Evolutionary conservation across 495 filamentous ascomycete genomes (phyloP).

Genomic region (Xylaria acuta): DNA sequence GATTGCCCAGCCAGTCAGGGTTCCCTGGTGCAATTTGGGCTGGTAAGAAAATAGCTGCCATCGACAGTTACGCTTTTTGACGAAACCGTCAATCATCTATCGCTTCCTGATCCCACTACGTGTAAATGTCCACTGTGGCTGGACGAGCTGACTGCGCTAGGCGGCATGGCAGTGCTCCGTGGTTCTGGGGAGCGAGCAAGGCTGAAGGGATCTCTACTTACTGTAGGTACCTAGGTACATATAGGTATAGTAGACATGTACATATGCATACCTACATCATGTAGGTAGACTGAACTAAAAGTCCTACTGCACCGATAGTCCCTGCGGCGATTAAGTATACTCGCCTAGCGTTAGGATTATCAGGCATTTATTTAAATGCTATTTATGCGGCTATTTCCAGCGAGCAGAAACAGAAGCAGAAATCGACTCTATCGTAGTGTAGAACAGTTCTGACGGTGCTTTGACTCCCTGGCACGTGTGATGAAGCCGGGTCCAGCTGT

Average conservation of each 20-base stretch:
- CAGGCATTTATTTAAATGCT: not conserved
- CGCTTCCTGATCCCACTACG: conserved; percentile 6
- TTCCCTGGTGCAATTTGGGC: not conserved
- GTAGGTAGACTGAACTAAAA: not conserved
- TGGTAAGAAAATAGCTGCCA: conserved; percentile 19
- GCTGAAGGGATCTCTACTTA: conserved; percentile 20
- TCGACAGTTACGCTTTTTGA: not conserved
- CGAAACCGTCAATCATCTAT: conserved; percentile 7
- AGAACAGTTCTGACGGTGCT: not conserved
- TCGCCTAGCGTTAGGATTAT: not conserved
- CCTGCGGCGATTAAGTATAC: not conserved
- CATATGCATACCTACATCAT: no score
- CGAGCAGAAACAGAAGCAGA: not conserved
- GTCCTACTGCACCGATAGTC: not conserved
- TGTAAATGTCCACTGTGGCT: conserved; percentile 17
- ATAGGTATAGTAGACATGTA: no score
- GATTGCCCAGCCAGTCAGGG: conserved; percentile 8
- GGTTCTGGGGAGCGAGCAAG: conserved; percentile 17
- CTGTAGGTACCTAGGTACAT: no score
- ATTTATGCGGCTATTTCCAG: not conserved
- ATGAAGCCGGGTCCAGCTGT: not conserved
- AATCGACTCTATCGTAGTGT: not conserved
- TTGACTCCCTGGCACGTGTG: not conserved
- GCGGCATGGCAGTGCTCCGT: conserved; percentile 14
- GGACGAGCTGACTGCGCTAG: conserved; percentile 21